These are phyloP conservation scores for Gossypium davidsonii DNA, from an alignment of 441 rosid species.

Conservation along the genomic window DNA sequence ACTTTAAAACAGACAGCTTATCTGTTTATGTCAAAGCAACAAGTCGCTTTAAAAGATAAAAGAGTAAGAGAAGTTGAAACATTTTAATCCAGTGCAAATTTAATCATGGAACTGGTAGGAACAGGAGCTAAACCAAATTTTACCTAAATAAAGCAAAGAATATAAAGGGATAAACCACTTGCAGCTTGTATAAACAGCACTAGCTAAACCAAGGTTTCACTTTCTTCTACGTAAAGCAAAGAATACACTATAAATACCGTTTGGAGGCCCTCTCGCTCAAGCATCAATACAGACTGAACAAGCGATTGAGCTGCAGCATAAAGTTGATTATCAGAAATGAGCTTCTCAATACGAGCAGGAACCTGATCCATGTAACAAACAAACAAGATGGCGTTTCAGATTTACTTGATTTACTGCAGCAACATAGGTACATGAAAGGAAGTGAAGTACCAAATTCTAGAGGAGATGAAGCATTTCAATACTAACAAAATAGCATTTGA, in stretches of 20 bases:
- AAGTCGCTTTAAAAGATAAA: neutral
- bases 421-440: neutral
- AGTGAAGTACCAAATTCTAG: neutral
- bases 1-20: neutral
- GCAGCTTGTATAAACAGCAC: conserved; percentile 1
- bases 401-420: conserved; percentile 5
- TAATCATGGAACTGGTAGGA: neutral
- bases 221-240: neutral
- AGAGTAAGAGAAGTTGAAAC: neutral
- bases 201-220: neutral
- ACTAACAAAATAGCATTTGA: neutral
- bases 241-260: conserved; percentile 40
- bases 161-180: neutral
- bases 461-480: neutral
- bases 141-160: neutral
- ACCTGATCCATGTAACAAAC: conserved; percentile 50
- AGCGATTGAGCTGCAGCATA: conserved; percentile 91
- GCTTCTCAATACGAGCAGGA: conserved; percentile 92
- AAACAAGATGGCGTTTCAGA: conserved; percentile 18
- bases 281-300: conserved; percentile 83
- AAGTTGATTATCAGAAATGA: conserved; percentile 81
- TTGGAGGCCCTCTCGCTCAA: conserved; percentile 98
- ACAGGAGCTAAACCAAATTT: neutral
- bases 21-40: neutral
- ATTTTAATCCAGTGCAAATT: neutral